Percentiles rank a stretch among this genome's conserved stretches.
phyloP scores from a whole-genome alignment of 345 rosid genomes.

The Pistacia atlantica region DNA sequence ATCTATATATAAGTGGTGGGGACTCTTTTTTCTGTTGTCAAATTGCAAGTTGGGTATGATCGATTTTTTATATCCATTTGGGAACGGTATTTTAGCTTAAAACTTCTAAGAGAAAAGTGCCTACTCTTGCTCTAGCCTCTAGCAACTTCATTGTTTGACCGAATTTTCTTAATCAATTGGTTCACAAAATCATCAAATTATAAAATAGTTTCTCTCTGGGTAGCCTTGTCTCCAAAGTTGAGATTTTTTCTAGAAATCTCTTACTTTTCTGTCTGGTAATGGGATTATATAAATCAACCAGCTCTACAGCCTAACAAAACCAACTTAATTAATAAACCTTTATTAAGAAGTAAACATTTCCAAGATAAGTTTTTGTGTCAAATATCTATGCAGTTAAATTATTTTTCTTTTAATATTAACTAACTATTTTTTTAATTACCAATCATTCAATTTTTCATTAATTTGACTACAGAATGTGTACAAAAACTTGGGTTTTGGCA shows the following conservation, averaged over 20 bases:
- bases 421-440: too few species aligned
- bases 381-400: too few species aligned
- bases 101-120: not conserved
- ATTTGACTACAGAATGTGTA: too few species aligned
- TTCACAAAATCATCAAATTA: not conserved
- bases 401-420: too few species aligned
- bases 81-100: constrained; percentile 12
- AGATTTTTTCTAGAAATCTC: constrained; percentile 2
- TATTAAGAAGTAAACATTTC: not conserved
- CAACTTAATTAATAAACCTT: not conserved
- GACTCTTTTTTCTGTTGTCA: constrained; percentile 27
- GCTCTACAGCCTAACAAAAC: not conserved
- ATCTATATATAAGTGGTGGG: constrained; percentile 37
- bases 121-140: not conserved
- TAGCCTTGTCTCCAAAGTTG: constrained; percentile 16
- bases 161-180: constrained; percentile 4
- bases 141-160: constrained; percentile 17
- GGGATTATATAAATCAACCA: not conserved
- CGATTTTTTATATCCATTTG: constrained; percentile 4
- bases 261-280: constrained; percentile 12
- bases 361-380: not conserved
- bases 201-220: not conserved
- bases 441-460: too few species aligned
- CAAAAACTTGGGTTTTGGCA: too few species aligned
- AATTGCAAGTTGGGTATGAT: constrained; percentile 39